Conservation (phyloP, 495 filamentous ascomycete species). For the Pseudotulostoma volvatum region DNA sequence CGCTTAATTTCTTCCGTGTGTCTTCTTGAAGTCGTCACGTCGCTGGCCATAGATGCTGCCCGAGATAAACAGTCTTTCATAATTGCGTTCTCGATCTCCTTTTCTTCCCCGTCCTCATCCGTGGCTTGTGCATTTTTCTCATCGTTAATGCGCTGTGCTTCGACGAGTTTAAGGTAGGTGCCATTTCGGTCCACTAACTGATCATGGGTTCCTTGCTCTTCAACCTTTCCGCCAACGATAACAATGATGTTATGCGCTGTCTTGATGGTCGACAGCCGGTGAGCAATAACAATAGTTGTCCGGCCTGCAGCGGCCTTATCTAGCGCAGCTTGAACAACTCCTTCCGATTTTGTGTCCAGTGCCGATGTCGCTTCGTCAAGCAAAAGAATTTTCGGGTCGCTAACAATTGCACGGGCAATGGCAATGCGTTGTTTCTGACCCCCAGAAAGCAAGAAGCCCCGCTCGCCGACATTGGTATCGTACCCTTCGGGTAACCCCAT, state of each 20-base stretch:
- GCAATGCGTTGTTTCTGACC: conserved; percentile 93
- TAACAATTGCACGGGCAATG: conserved; percentile 78
- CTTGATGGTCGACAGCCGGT: conserved; percentile 86
- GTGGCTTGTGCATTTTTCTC: conserved; percentile 37
- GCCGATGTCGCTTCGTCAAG: conserved; percentile 92
- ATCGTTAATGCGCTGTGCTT: conserved; percentile 61
- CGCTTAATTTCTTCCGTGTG: conserved; percentile 20
- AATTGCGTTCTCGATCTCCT: conserved; percentile 10
- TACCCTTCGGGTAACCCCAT: conserved; percentile 71
- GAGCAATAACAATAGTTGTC: conserved; percentile 92
- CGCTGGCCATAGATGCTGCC: conserved; percentile 14
- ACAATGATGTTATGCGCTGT: conserved; percentile 92
- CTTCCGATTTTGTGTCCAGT: conserved; percentile 90
- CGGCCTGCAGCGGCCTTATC: conserved; percentile 77
- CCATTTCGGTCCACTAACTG: conserved; percentile 41
- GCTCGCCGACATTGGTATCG: conserved; percentile 87
- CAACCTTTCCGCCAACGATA: conserved; percentile 64
- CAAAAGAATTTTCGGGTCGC: conserved; percentile 85
- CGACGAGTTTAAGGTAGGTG: conserved; percentile 63
- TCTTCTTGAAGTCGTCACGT: conserved; percentile 7
- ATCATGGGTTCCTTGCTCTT: conserved; percentile 80
- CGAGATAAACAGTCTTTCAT: conserved; percentile 12
- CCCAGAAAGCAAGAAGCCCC: conserved; percentile 80
- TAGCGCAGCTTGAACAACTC: conserved; percentile 83
- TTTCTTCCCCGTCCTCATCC: conserved; percentile 10